A percentile compares a stretch with the other conserved stretches of the same genome.
Conservation (phyloP, 1,284 basidiomycete genomes). For the Hortiboletus rubellus region DNA sequence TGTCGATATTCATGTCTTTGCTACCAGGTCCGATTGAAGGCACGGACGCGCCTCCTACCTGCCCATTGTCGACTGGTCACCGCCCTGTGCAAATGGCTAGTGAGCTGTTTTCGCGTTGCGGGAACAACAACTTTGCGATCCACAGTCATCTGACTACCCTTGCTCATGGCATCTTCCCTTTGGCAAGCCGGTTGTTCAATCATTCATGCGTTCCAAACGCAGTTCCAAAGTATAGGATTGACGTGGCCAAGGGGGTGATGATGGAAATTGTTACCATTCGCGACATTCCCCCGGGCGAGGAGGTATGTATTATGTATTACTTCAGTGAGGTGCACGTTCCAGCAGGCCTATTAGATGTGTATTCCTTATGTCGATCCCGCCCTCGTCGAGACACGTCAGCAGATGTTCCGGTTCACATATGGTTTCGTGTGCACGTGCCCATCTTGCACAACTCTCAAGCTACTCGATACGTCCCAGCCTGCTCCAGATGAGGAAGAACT, state of each 20-base stretch:
- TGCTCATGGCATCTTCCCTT: conserved; percentile 70
- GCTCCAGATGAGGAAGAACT: conserved; percentile 15
- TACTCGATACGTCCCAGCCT: conserved; percentile 34
- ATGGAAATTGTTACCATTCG: conserved; percentile 67
- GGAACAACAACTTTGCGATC: conserved; percentile 75
- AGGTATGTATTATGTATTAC: conserved; percentile 45
- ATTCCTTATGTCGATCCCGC: conserved; percentile 77
- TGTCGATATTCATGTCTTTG: conserved; percentile 49
- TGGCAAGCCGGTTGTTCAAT: conserved; percentile 72
- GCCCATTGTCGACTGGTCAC: conserved; percentile 30
- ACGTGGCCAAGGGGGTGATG: conserved; percentile 36
- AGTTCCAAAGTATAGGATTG: conserved; percentile 57
- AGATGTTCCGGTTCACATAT: conserved; percentile 60
- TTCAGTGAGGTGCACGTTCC: neutral
- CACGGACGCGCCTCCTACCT: conserved; percentile 32
- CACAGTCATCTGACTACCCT: conserved; percentile 66
- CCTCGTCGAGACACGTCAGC: conserved; percentile 56
- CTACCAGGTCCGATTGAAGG: conserved; percentile 45
- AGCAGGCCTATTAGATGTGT: conserved; percentile 49
- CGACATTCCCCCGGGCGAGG: conserved; percentile 55
- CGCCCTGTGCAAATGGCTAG: conserved; percentile 39
- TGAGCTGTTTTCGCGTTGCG: conserved; percentile 57
- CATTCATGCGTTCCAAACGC: conserved; percentile 77
- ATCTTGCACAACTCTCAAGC: conserved; percentile 48
- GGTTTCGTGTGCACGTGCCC: conserved; percentile 65